Evolutionary conservation across 1,284 basidiomycete species (phyloP), one percentile per base, ranked within the genome.

Genomic region (Vanrija pseudolonga): DNA sequence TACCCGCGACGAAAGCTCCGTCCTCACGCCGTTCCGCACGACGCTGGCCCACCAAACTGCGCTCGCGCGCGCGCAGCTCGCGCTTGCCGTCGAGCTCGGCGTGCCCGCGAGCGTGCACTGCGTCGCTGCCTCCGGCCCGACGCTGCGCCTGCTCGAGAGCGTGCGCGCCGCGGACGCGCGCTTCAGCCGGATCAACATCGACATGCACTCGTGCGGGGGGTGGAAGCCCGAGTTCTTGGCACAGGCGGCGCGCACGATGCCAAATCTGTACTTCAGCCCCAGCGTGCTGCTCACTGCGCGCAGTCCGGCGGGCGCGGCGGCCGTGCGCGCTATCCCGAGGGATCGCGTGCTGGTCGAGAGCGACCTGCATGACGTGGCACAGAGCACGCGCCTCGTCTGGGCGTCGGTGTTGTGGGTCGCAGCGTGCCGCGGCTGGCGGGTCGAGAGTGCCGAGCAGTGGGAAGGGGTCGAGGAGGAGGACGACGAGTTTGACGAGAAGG

Each of bases 231-330:
- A 49, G 15, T 52, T 59, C 32, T 36, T 50, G 23, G 39, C 41
- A 37, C 48, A 51, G 42, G 51, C 57, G 50, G 63, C 53, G 38
- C 63, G 62, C 69, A 59, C 60, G 15, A 67, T 77, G 15, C 57
- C 63, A 6, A 78, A 78, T 60, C 60, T 74, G 18, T 79, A 76
- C 65, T 75, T 76, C 20, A 77, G 76, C 1, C 78, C 78, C 23
- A 76, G 74, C 1, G 72, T 78, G 4, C 68, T 72, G 51, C 72
- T 80, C 51, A 78, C 77, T 3, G 68, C 66, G 4, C 66, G 77
- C 7, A 67, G 69, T 1, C 61, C 65, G 0, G 55, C 63, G 2
- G 74, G 76, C 5, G 59, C 68, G 3, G 58, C 62, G 1, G 62
- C 76, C 18, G 71, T 80, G 15, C 53, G 62, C 14, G 51, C 68